phyloP scores from a whole-genome alignment of 2,329 filamentous ascomycete genomes.

The Phialophora macrospora region DNA sequence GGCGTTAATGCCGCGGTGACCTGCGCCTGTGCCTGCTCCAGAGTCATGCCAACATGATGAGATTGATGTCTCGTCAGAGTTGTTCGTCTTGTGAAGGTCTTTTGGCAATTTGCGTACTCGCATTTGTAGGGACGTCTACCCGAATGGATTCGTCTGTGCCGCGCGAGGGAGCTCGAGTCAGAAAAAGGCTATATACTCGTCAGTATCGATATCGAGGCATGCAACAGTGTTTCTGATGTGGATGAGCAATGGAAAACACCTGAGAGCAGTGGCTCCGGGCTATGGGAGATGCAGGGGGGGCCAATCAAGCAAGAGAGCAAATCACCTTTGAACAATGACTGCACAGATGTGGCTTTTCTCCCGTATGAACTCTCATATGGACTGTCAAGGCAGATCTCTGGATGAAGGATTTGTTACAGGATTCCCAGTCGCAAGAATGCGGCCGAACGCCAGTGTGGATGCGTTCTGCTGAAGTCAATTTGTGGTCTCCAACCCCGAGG shows the following conservation, averaged over 20 bases:
- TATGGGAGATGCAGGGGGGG: slow-evolving; percentile 18
- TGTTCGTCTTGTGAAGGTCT: slow-evolving; percentile 95
- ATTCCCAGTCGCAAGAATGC: slow-evolving; percentile 86
- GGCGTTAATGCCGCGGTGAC: slow-evolving; percentile 78
- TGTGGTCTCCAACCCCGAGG: background rate
- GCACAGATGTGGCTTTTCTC: slow-evolving; percentile 98
- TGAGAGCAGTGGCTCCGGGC: slow-evolving; percentile 30
- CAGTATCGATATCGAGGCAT: slow-evolving; percentile 12
- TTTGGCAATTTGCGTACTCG: slow-evolving; percentile 95
- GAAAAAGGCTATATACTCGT: slow-evolving; percentile 75
- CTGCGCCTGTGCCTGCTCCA: slow-evolving; percentile 88
- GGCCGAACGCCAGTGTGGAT: slow-evolving; percentile 92
- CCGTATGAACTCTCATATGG: slow-evolving; percentile 92
- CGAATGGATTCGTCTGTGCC: slow-evolving; percentile 92
- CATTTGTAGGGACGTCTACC: slow-evolving; percentile 97
- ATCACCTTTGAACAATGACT: slow-evolving; percentile 93
- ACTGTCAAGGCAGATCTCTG: slow-evolving; percentile 95
- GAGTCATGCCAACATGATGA: slow-evolving; percentile 83
- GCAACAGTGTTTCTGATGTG: background rate
- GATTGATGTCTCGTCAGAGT: slow-evolving; percentile 95
- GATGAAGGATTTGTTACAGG: slow-evolving; percentile 95
- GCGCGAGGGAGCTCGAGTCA: slow-evolving; percentile 90
- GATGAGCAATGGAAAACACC: background rate
- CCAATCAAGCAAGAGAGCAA: slow-evolving; percentile 2
- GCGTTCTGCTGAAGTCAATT: slow-evolving; percentile 66